A percentile compares a stretch with the other conserved stretches of the same genome.
These are phyloP conservation scores for Diplogelasinospora grovesii DNA, from an alignment of 495 filamentous ascomycete species.

Conservation along the genomic window DNA sequence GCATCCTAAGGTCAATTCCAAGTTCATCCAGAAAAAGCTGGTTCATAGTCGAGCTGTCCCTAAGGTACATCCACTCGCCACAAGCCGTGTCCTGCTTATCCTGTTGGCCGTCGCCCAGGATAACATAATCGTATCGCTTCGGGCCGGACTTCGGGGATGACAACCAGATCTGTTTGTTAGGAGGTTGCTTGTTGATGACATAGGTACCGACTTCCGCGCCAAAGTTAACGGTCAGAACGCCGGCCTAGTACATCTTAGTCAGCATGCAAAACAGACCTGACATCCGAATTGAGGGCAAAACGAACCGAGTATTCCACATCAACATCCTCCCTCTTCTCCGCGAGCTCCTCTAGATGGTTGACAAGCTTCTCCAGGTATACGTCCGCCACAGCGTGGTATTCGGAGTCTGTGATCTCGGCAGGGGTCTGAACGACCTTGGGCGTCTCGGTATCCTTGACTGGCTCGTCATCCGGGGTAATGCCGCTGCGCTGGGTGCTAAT, in stretches of 20 bases:
- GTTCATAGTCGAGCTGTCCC: conserved; percentile 69
- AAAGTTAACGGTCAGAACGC: conserved; percentile 69
- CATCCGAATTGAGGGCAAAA: conserved; percentile 22
- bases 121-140: conserved; percentile 84
- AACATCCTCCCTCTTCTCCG: conserved; percentile 54
- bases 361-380: conserved; percentile 53
- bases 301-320: conserved; percentile 57
- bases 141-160: conserved; percentile 88
- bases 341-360: conserved; percentile 56
- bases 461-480: conserved; percentile 28
- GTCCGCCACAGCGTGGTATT: conserved; percentile 46
- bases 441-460: conserved; percentile 12
- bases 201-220: conserved; percentile 63
- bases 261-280: too few relatives aligned
- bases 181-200: conserved; percentile 95
- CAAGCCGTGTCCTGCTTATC: conserved; percentile 64
- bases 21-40: conserved; percentile 68
- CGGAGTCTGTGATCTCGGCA: conserved; percentile 27
- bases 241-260: conserved; percentile 48
- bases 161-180: conserved; percentile 97
- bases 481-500: conserved; percentile 12
- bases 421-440: conserved; percentile 18
- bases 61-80: conserved; percentile 78
- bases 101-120: conserved; percentile 59
- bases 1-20: conserved; percentile 37